phyloP scores from a whole-genome alignment of 495 filamentous ascomycete species.

The Parathielavia appendiculata region DNA sequence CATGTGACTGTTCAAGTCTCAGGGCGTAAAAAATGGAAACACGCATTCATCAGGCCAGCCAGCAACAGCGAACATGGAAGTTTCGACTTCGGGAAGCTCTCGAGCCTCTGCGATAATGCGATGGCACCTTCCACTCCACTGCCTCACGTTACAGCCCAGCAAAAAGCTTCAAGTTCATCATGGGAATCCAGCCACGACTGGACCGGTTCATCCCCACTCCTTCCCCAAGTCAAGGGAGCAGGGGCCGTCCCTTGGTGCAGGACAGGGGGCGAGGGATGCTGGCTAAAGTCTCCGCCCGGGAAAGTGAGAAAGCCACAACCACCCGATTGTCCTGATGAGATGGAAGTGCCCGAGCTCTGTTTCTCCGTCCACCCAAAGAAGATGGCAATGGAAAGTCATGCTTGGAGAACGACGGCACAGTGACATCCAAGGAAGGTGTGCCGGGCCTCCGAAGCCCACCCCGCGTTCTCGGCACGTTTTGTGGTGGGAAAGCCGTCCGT shows the following conservation, averaged over 20 bases:
- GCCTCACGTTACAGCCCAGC: background rate
- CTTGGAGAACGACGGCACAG: background rate
- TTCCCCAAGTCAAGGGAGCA: constrained; percentile 16
- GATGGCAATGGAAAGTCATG: background rate
- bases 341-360: background rate
- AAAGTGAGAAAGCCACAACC: background rate
- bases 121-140: background rate
- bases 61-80: background rate
- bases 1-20: too few relatives aligned
- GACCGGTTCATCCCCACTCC: constrained; percentile 7
- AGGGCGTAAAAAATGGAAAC: too few relatives aligned
- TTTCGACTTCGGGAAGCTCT: background rate
- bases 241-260: background rate
- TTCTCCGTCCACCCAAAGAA: background rate
- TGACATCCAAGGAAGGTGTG: background rate
- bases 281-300: constrained; percentile 11
- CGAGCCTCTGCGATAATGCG: constrained; percentile 1
- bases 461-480: constrained; percentile 16
- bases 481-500: constrained; percentile 9
- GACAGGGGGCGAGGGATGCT: constrained; percentile 11
- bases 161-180: background rate
- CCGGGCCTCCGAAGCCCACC: background rate
- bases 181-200: background rate
- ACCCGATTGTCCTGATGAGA: background rate
- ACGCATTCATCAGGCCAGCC: background rate